phyloP scores from a whole-genome alignment of 116 monocot genomes.

The Dioscorea cayenensis region DNA sequence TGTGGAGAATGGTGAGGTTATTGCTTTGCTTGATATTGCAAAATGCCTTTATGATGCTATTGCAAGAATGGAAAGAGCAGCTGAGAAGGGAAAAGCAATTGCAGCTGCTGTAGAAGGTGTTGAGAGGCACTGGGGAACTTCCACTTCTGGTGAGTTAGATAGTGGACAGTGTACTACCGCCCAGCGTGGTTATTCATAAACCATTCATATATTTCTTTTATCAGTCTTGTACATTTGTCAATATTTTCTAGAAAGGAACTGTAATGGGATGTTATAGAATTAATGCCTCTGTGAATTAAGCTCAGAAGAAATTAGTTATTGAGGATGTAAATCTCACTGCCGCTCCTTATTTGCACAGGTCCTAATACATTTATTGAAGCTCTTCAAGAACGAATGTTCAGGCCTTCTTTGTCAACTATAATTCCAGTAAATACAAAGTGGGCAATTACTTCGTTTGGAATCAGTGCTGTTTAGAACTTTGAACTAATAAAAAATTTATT shows the following conservation, averaged over 20 bases:
- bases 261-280: not conserved
- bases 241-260: not conserved
- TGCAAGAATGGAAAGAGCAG: slow-evolving; percentile 92
- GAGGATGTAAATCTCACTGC: not conserved
- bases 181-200: not conserved
- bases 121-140: slow-evolving; percentile 86
- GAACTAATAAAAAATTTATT: not conserved
- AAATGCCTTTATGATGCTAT: slow-evolving; percentile 99
- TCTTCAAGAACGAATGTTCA: slow-evolving; percentile 84
- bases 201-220: not conserved
- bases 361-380: slow-evolving; percentile 90
- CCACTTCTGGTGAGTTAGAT: slow-evolving; percentile 55
- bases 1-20: slow-evolving; percentile 97
- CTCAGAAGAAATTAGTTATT: too few relatives aligned
- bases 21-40: slow-evolving; percentile 96
- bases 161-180: too few relatives aligned
- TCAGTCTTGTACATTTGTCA: not conserved
- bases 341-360: slow-evolving; percentile 31
- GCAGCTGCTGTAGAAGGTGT: slow-evolving; percentile 95
- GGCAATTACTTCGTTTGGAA: slow-evolving; percentile 51
- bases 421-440: slow-evolving; percentile 96
- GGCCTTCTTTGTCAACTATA: slow-evolving; percentile 86
- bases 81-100: slow-evolving; percentile 97
- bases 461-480: not conserved
- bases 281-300: not conserved